phyloP scores from a whole-genome alignment of 257 asterid genomes.

The Lavandula angustifolia region DNA sequence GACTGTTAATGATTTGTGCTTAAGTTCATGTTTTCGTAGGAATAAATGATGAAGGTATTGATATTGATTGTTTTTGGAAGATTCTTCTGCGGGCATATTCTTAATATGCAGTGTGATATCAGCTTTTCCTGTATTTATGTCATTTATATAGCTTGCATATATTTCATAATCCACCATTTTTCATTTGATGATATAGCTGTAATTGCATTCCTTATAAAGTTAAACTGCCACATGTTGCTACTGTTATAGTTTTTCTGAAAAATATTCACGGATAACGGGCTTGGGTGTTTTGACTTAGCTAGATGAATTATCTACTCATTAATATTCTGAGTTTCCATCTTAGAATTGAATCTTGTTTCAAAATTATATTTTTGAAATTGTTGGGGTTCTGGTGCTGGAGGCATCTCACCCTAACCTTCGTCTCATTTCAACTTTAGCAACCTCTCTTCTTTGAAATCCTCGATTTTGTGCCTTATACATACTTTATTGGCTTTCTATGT shows the following conservation, averaged over 20 bases:
- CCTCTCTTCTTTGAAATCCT: background rate
- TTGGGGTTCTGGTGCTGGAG: background rate
- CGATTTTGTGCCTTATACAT: background rate
- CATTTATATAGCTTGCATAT: constrained; percentile 1
- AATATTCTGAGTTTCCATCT: too few relatives aligned
- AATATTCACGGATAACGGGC: background rate
- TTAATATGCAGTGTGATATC: background rate
- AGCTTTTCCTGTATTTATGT: constrained; percentile 7
- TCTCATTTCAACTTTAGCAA: background rate
- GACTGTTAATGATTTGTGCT: constrained; percentile 1
- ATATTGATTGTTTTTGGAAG: constrained; percentile 8
- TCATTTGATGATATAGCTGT: background rate
- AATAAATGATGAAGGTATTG: background rate
- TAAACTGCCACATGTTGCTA: constrained; percentile 1
- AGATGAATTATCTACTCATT: background rate
- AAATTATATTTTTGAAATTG: background rate
- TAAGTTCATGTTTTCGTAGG: background rate
- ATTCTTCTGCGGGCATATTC: background rate
- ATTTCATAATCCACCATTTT: background rate
- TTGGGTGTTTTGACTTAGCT: background rate
- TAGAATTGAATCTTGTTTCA: background rate
- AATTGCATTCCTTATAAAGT: background rate
- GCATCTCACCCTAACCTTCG: background rate
- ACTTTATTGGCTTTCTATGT: background rate
- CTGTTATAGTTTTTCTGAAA: background rate